Conservation (phyloP, 2,329 filamentous ascomycete species). For the Zymoseptoria crescenta region DNA sequence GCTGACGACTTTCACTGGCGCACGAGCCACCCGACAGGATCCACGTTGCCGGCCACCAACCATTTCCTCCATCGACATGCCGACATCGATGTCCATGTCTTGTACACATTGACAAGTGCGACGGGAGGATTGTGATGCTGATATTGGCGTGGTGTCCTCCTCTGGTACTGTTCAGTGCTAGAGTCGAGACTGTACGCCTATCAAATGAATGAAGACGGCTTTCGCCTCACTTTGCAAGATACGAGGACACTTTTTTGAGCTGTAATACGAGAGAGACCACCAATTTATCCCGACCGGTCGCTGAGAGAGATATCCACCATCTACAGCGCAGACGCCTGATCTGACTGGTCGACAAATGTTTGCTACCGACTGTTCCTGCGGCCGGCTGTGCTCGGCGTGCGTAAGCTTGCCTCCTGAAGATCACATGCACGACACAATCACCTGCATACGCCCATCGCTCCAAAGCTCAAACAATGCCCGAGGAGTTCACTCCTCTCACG, state of each 20-base stretch:
- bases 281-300: background rate
- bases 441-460: background rate
- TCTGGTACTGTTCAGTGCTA: background rate
- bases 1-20: background rate
- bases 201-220: background rate
- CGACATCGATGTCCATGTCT: background rate
- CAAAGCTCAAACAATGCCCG: background rate
- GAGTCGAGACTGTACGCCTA: background rate
- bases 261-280: background rate
- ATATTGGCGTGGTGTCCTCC: background rate
- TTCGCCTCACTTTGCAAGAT: background rate
- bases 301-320: background rate
- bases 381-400: background rate
- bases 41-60: background rate
- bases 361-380: background rate
- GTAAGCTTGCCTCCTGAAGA: background rate
- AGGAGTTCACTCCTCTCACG: conserved; percentile 29
- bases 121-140: background rate
- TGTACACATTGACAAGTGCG: background rate
- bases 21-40: background rate
- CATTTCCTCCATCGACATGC: background rate
- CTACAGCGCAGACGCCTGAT: background rate
- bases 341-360: background rate
- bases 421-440: background rate
- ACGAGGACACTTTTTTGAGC: background rate